Conservation (phyloP, 176 grass and related monocot genomes). For the Ananas comosus region DNA sequence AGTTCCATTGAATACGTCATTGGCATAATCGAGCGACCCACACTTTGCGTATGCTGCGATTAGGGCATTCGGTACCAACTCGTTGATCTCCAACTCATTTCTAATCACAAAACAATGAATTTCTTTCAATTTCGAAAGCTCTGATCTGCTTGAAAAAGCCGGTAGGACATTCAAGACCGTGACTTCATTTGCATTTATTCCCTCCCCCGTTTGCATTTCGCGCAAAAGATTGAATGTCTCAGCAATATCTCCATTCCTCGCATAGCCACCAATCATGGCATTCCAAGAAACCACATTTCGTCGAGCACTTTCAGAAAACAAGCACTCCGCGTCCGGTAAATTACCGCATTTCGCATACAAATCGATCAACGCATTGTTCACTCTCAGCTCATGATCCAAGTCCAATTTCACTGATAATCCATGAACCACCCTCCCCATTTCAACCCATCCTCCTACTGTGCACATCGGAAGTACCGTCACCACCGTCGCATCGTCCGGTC, state of each 20-base stretch:
- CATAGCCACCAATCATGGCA: conserved; percentile 38
- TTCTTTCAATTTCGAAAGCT: conserved; percentile 38
- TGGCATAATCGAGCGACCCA: conserved; percentile 24
- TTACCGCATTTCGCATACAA: conserved; percentile 50
- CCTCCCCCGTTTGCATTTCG: conserved; percentile 26
- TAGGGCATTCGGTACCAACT: conserved; percentile 41
- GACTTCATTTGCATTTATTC: conserved; percentile 32
- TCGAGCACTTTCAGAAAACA: conserved; percentile 6
- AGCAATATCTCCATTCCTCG: conserved; percentile 27
- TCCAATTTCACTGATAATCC: conserved; percentile 38
- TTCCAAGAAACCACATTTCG: conserved; percentile 56
- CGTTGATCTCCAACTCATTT: conserved; percentile 33
- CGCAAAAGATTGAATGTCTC: conserved; percentile 34
- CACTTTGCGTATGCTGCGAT: conserved; percentile 49
- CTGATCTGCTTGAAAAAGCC: conserved; percentile 16
- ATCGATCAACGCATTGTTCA: conserved; percentile 42
- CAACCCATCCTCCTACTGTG: conserved; percentile 16
- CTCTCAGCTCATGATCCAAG: conserved; percentile 25
- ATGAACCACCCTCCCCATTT: conserved; percentile 31
- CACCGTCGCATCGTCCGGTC: conserved; percentile 43
- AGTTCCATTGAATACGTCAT: conserved; percentile 23
- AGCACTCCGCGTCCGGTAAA: conserved; percentile 27
- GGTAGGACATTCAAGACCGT: conserved; percentile 44
- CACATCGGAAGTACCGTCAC: conserved; percentile 52
- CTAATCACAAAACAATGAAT: conserved; percentile 40